Percentiles rank a stretch among this genome's conserved stretches.
Evolutionary conservation across 2,329 filamentous ascomycete species (phyloP).

Genomic region (Aureobasidium sp.): DNA sequence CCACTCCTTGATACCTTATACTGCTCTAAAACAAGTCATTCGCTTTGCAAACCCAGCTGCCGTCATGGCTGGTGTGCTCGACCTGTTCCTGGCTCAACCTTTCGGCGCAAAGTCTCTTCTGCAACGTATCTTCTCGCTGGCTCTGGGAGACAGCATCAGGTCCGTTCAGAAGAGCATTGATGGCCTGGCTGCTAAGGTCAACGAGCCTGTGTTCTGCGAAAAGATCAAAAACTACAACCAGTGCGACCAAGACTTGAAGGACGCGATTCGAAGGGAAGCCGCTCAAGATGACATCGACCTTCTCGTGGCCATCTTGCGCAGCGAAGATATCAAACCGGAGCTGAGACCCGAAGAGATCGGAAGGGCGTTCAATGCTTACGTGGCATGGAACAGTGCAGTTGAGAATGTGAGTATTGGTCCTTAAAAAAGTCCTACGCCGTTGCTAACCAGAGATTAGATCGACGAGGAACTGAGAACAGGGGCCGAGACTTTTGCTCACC

Average conservation of each 20-base stretch:
- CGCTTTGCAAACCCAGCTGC: conserved; percentile 91
- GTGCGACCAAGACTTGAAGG: conserved; percentile 67
- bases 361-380: conserved; percentile 86
- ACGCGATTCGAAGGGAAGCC: conserved; percentile 66
- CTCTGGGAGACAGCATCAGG: conserved; percentile 82
- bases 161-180: conserved; percentile 84
- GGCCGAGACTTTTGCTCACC: conserved; percentile 83
- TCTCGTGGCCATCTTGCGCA: conserved; percentile 75
- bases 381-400: conserved; percentile 90
- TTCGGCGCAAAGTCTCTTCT: conserved; percentile 85
- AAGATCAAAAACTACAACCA: conserved; percentile 79
- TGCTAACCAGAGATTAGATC: conserved; percentile 33
- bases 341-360: conserved; percentile 70
- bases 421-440: not conserved
- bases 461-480: conserved; percentile 84
- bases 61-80: conserved; percentile 92
- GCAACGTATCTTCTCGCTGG: conserved; percentile 89
- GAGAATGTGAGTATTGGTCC: conserved; percentile 53
- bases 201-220: conserved; percentile 67
- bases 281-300: conserved; percentile 69
- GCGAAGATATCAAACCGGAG: conserved; percentile 65
- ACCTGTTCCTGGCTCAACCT: conserved; percentile 91
- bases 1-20: conserved; percentile 90
- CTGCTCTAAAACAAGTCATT: conserved; percentile 91
- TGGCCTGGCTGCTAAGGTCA: conserved; percentile 65